phyloP scores from a whole-genome alignment of 805 yeast genomes.

The Ascoidea asiatica region DNA sequence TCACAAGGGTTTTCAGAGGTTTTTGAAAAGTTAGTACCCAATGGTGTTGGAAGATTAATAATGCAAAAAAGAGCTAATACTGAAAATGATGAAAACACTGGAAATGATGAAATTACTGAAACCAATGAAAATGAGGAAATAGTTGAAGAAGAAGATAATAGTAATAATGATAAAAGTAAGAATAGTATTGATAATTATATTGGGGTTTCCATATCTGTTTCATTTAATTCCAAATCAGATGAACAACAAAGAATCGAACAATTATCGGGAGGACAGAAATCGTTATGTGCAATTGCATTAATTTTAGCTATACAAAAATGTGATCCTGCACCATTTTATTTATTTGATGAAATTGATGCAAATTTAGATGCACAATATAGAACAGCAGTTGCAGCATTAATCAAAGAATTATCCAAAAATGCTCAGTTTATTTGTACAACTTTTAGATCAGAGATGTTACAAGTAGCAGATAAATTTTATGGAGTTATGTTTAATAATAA shows the following conservation, averaged over 20 bases:
- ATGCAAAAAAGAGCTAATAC: conserved; percentile 34
- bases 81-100: conserved; percentile 13
- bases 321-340: conserved; percentile 94
- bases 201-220: conserved; percentile 79
- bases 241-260: conserved; percentile 86
- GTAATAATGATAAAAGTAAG: conserved; percentile 11
- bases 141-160: conserved; percentile 12
- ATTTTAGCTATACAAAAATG: conserved; percentile 88
- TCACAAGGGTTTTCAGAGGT: conserved; percentile 59
- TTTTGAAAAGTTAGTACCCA: conserved; percentile 73
- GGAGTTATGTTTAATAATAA: conserved; percentile 80
- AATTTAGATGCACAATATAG: conserved; percentile 88
- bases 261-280: conserved; percentile 92
- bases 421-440: conserved; percentile 97
- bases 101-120: conserved; percentile 12
- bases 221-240: conserved; percentile 75
- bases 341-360: conserved; percentile 95
- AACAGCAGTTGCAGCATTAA: conserved; percentile 68
- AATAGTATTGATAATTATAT: conserved; percentile 39
- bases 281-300: conserved; percentile 89
- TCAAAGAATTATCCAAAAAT: conserved; percentile 43
- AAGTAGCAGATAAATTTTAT: conserved; percentile 73
- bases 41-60: conserved; percentile 62
- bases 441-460: conserved; percentile 84
- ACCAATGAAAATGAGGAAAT: conserved; percentile 15